Evolutionary conservation across 176 grass and related monocot genomes (phyloP).

Genomic region (Dendrocalamus sinicus): DNA sequence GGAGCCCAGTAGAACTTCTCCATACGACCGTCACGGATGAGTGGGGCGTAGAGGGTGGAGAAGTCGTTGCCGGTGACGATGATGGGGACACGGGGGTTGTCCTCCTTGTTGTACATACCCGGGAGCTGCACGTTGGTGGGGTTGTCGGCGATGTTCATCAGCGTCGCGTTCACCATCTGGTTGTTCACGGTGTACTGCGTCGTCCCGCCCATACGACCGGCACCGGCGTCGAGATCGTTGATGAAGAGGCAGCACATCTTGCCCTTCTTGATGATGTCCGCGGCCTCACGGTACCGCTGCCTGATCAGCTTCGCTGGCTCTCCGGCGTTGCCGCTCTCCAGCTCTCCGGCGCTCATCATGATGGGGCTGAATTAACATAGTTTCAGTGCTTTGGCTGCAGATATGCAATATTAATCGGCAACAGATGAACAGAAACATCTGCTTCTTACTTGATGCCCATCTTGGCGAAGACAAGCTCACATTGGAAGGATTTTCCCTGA

Average conservation of each 20-base stretch:
- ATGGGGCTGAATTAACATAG: constrained; percentile 56
- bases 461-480: constrained; percentile 94
- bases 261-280: constrained; percentile 90
- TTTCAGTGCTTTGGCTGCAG: constrained; percentile 11
- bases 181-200: constrained; percentile 99
- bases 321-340: constrained; percentile 96
- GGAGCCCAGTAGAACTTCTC: constrained; percentile 99
- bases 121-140: constrained; percentile 98
- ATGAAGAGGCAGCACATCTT: constrained; percentile 98
- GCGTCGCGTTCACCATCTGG: constrained; percentile 99
- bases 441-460: constrained; percentile 79
- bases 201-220: constrained; percentile 84
- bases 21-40: constrained; percentile 95
- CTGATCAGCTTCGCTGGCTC: constrained; percentile 93
- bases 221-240: constrained; percentile 96
- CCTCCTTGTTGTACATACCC: constrained; percentile 96
- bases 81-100: constrained; percentile 88
- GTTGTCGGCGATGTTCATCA: constrained; percentile 99
- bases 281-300: constrained; percentile 89
- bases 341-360: constrained; percentile 99
- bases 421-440: too few relatives aligned
- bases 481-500: constrained; percentile 99
- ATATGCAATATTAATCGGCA: too few relatives aligned
- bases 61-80: constrained; percentile 98
- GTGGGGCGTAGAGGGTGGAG: constrained; percentile 90